phyloP scores from a whole-genome alignment of 2,329 filamentous ascomycete genomes.

The Coleophoma cylindrospora region DNA sequence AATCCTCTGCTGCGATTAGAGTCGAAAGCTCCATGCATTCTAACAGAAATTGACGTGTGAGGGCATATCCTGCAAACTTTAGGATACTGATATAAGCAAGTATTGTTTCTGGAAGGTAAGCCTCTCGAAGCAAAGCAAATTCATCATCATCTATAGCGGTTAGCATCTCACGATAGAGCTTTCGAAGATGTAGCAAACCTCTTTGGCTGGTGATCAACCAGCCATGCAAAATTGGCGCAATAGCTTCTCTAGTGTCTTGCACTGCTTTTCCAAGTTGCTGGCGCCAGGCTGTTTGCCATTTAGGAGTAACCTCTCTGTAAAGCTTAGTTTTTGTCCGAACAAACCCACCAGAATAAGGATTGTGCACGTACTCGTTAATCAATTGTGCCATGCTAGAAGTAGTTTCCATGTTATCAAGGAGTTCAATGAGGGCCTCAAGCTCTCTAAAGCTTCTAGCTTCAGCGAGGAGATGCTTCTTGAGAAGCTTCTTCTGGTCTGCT shows the following conservation, averaged over 20 bases:
- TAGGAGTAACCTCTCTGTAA: neutral
- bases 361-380: conserved; percentile 14
- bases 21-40: conserved; percentile 84
- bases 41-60: conserved; percentile 72
- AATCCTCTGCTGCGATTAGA: conserved; percentile 65
- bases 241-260: conserved; percentile 47
- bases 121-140: conserved; percentile 63
- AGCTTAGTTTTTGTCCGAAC: neutral
- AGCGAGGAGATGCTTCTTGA: conserved; percentile 32
- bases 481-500: conserved; percentile 26
- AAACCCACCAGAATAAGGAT: neutral
- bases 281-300: conserved; percentile 18
- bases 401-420: conserved; percentile 64
- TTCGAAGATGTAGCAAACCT: conserved; percentile 7
- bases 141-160: conserved; percentile 38
- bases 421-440: conserved; percentile 61
- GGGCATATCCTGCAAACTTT: conserved; percentile 69
- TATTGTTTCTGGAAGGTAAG: conserved; percentile 81
- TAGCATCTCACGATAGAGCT: no score
- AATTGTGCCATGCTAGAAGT: conserved; percentile 34
- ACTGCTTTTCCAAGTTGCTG: conserved; percentile 48
- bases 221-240: conserved; percentile 57
- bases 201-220: conserved; percentile 46
- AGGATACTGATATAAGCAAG: conserved; percentile 79
- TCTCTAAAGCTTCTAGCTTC: conserved; percentile 62